Percentiles rank a stretch among this genome's conserved stretches.
phyloP scores from a whole-genome alignment of 805 yeast genomes.

The Metschnikowia lachancei region DNA sequence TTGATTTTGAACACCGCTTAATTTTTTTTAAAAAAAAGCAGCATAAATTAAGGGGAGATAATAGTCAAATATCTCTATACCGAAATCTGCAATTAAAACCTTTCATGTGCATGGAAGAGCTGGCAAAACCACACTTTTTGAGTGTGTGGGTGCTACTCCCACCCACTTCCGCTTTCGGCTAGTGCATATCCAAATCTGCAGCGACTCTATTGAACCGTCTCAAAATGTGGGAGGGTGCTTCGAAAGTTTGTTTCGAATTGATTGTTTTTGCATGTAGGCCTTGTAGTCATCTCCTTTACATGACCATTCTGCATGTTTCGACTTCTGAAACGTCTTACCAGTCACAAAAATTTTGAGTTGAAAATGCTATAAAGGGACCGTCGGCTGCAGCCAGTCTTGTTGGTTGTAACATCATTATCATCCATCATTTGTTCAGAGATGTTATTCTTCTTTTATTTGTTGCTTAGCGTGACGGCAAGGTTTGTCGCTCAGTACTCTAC shows the following conservation, averaged over 20 bases:
- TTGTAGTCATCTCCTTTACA: not conserved
- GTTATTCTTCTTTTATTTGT: slow-evolving; percentile 9
- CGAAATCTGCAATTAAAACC: no score
- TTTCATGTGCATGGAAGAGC: no score
- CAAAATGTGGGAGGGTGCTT: slow-evolving; percentile 3
- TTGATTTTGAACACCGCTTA: no score
- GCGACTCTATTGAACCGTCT: slow-evolving; percentile 2
- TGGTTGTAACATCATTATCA: slow-evolving; percentile 1
- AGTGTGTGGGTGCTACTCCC: not conserved
- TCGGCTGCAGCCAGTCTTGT: not conserved
- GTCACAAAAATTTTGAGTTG: not conserved
- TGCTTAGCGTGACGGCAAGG: slow-evolving; percentile 8
- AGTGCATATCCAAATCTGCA: slow-evolving; percentile 2
- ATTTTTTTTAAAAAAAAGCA: no score
- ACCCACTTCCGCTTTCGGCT: slow-evolving; percentile 6
- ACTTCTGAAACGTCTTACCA: slow-evolving; percentile 6
- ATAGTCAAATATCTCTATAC: no score
- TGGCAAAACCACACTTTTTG: no score
- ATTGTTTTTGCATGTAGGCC: slow-evolving; percentile 1
- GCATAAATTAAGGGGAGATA: no score
- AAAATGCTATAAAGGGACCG: slow-evolving; percentile 6
- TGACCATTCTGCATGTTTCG: not conserved
- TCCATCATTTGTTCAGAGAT: slow-evolving; percentile 7
- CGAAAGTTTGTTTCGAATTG: slow-evolving; percentile 2
- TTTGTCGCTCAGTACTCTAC: not conserved